These are phyloP conservation scores for Avena sativa DNA, from an alignment of 176 grass and related monocot genomes.

Conservation along the genomic window DNA sequence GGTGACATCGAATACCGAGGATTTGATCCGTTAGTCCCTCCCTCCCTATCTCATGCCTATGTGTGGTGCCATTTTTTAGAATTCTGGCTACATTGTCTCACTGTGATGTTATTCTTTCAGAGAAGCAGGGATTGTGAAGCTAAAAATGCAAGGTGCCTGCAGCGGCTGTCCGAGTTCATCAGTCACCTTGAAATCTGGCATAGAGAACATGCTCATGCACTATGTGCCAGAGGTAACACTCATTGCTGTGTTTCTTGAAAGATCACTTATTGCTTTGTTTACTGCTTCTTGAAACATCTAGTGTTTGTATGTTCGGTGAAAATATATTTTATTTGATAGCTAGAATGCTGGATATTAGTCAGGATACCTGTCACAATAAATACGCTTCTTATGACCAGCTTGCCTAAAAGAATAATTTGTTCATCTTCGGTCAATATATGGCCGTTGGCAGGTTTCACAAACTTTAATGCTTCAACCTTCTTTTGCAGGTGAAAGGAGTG, in stretches of 20 bases:
- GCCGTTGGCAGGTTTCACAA: not conserved
- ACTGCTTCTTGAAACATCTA: not conserved
- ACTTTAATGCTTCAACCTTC: slow-evolving; percentile 11
- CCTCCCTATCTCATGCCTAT: not conserved
- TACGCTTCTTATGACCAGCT: not conserved
- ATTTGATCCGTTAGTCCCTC: slow-evolving; percentile 79
- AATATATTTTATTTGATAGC: not conserved
- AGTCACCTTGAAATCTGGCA: slow-evolving; percentile 95
- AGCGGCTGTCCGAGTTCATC: slow-evolving; percentile 97
- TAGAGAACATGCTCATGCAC: slow-evolving; percentile 99
- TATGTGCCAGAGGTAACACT: slow-evolving; percentile 89
- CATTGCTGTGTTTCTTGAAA: slow-evolving; percentile 19
- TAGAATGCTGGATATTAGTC: not conserved
- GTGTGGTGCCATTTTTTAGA: not conserved
- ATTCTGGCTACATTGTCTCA: slow-evolving; percentile 20
- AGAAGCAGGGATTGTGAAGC: slow-evolving; percentile 83
- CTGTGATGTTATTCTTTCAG: slow-evolving; percentile 53
- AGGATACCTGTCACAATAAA: not conserved
- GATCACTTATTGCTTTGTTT: slow-evolving; percentile 18
- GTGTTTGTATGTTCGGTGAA: slow-evolving; percentile 15
- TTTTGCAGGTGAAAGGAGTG: slow-evolving; percentile 87
- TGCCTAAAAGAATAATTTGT: not conserved
- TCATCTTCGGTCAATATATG: not conserved
- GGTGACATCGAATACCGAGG: slow-evolving; percentile 94
- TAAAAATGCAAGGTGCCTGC: slow-evolving; percentile 98